Base-by-base conservation (phyloP, 2,329 filamentous ascomycete genomes). In the Capronia epimyces region DNA sequence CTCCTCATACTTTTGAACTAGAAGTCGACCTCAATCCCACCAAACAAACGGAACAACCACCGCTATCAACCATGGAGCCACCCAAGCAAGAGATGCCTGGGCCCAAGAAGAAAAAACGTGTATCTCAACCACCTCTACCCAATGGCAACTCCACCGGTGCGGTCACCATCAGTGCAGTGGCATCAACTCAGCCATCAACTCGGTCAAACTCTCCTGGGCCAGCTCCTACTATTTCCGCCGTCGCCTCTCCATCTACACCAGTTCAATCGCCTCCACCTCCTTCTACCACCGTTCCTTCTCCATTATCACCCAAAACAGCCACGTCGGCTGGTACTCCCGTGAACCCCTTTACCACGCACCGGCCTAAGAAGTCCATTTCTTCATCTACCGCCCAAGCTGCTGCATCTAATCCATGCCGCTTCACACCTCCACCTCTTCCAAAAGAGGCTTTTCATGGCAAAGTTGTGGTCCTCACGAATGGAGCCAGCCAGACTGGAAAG, bases 401-500 rank as follows among this genome's bases (percentile, higher is more conserved):
- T 8, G 27, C 42, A 24, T 49, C 51, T 12, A 57, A 57, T 25
- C 55, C 55, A 7, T 57, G 55, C 18, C 55, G 55, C n/a, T 57
- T 57, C 27, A 55, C 55, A 18, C 55, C 55, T 10, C 52, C 55
- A 5, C 31, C 44, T 3, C 43, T 58, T 13, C 48, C 56, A 12
- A 47, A 50, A 7, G 53, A 56, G 42, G 36, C 47, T 12, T 58
- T 56, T n/a, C 39, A 58, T 25, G 53, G 53, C 40, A 59, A 57
- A 52, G 58, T 60, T 5, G 46, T 60, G 13, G 55, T 60, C 5
- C 16, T 60, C 1, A 59, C 58, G 13, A 45, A 57, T 25, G 59
- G 59, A 15, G 65, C 73, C 43, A 71, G 72, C 44, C 72, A 71
- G 9, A 74, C 75, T 31, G 72, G 72, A 2, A 67, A 71, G 3